Evolutionary conservation across 352 stramenopile genomes (phyloP).

Genomic region (Globisporangium lucens): DNA sequence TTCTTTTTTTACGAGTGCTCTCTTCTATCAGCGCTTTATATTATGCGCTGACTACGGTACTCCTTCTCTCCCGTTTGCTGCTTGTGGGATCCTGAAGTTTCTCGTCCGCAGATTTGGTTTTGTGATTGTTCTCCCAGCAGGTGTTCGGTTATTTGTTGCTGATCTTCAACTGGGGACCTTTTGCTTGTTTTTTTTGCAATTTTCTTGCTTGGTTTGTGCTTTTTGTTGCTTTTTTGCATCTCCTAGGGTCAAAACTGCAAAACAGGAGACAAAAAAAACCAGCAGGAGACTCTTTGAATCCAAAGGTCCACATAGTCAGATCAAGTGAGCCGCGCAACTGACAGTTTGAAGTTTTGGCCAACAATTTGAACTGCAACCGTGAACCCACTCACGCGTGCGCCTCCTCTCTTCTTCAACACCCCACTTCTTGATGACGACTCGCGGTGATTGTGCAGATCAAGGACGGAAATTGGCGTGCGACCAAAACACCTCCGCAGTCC

Average conservation of each 20-base stretch:
- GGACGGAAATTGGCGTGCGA: not conserved
- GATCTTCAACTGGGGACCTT: constrained; percentile 2
- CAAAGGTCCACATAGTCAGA: not conserved
- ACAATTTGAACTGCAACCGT: constrained; percentile 2
- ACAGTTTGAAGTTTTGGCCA: constrained; percentile 2
- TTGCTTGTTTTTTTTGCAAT: not conserved
- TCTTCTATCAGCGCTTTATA: not conserved
- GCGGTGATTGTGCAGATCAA: not conserved
- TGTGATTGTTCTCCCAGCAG: not conserved
- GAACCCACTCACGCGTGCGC: not conserved
- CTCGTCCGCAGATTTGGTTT: constrained; percentile 6
- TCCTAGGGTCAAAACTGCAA: not conserved
- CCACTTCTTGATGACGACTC: too few species aligned
- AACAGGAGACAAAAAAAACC: not conserved
- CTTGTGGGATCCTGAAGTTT: constrained; percentile 11
- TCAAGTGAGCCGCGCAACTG: not conserved
- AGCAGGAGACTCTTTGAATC: not conserved
- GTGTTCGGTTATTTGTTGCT: not conserved
- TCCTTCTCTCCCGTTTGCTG: not conserved
- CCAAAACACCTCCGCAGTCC: too few species aligned
- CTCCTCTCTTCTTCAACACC: not conserved
- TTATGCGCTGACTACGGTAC: too few species aligned
- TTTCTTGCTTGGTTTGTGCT: not conserved
- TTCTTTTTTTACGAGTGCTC: not conserved
- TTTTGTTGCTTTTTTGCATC: not conserved